Conservation (phyloP, 495 filamentous ascomycete species). For the Penicillium fimorum region DNA sequence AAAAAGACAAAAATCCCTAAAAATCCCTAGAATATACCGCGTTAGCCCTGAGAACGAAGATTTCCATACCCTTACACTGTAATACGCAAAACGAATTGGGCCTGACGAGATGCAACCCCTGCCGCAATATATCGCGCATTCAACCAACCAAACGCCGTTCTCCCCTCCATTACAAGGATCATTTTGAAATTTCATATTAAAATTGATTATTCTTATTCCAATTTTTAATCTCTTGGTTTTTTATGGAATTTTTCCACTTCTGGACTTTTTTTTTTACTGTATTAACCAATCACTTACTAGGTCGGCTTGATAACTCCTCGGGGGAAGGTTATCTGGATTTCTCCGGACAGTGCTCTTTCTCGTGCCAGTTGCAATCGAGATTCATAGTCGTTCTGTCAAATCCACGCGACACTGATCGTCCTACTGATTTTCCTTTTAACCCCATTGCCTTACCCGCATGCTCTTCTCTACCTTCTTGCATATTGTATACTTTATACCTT, state of each 20-base stretch:
- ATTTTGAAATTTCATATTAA: slow-evolving; percentile 17
- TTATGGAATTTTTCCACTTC: slow-evolving; percentile 11
- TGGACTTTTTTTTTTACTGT: not conserved
- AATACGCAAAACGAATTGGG: slow-evolving; percentile 24
- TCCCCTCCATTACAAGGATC: slow-evolving; percentile 23
- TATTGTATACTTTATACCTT: slow-evolving; percentile 28
- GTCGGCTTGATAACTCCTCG: slow-evolving; percentile 19
- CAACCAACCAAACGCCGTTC: slow-evolving; percentile 33
- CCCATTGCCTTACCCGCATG: slow-evolving; percentile 37
- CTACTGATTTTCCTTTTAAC: slow-evolving; percentile 35
- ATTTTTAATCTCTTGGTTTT: slow-evolving; percentile 2
- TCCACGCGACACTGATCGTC: slow-evolving; percentile 26
- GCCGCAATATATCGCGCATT: slow-evolving; percentile 26
- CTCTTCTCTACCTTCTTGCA: slow-evolving; percentile 20
- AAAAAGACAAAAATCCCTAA: slow-evolving; percentile 8
- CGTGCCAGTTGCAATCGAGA: slow-evolving; percentile 36
- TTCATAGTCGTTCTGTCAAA: slow-evolving; percentile 21
- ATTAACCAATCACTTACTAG: slow-evolving; percentile 22
- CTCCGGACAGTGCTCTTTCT: slow-evolving; percentile 25
- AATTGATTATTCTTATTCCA: slow-evolving; percentile 7
- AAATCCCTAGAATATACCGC: slow-evolving; percentile 10
- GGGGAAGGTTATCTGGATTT: slow-evolving; percentile 32
- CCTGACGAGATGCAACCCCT: slow-evolving; percentile 30
- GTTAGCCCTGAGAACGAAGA: slow-evolving; percentile 14
- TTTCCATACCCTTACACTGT: slow-evolving; percentile 23